Evolutionary conservation across 2,329 filamentous ascomycete species (phyloP).

Genomic region (Hypoxylon rubiginosum): DNA sequence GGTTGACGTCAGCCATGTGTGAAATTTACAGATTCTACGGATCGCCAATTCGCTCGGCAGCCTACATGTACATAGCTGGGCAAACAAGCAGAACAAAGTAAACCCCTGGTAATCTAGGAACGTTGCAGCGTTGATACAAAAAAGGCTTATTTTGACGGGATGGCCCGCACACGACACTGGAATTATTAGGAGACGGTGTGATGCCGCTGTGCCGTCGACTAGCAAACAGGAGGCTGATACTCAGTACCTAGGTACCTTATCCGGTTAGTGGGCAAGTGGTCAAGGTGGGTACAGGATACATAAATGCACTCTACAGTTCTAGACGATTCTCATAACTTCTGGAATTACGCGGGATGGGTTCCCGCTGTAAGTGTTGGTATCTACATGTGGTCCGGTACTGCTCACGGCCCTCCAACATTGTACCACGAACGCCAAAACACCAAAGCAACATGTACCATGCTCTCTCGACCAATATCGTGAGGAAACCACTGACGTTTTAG

Average conservation of each 20-base stretch:
- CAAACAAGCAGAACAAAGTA: background rate
- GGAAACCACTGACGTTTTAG: conserved; percentile 21
- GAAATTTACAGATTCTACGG: conserved; percentile 21
- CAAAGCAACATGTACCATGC: conserved; percentile 14
- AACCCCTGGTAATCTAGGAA: conserved; percentile 22
- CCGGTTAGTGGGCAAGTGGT: too few species aligned
- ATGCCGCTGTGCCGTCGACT: conserved; percentile 17
- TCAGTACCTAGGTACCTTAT: background rate
- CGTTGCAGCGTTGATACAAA: background rate
- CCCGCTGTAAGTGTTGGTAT: conserved; percentile 34
- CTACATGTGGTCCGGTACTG: conserved; percentile 15
- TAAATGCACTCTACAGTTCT: too few species aligned
- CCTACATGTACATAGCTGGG: background rate
- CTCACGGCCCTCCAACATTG: conserved; percentile 18
- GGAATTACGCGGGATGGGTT: conserved; percentile 10
- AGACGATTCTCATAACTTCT: conserved; percentile 18
- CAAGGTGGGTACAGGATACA: too few species aligned
- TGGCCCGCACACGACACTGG: conserved; percentile 27
- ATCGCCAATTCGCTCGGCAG: conserved; percentile 11
- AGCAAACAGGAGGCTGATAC: background rate
- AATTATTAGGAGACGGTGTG: conserved; percentile 24
- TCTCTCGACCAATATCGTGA: conserved; percentile 2
- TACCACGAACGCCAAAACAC: conserved; percentile 45
- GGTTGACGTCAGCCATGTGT: conserved; percentile 40
- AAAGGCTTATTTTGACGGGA: conserved; percentile 12